Evolutionary conservation across 2,329 filamentous ascomycete genomes (phyloP).

Genomic region (Monilinia aucupariae): DNA sequence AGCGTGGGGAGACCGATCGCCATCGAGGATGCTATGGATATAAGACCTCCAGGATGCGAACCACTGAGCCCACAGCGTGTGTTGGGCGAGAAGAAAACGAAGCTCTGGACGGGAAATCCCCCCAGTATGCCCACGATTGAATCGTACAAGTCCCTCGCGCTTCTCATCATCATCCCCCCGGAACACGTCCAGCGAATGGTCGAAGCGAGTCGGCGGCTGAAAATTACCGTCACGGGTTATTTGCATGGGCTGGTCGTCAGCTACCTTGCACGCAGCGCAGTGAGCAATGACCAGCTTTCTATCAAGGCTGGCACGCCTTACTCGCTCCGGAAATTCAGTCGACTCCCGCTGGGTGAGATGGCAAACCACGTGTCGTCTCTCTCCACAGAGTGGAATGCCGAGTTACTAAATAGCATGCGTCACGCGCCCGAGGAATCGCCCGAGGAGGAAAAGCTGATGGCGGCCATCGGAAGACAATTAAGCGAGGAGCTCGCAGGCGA

Average conservation of each 20-base stretch:
- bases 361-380: slow-evolving; percentile 26
- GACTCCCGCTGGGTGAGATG: slow-evolving; percentile 20
- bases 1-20: not conserved
- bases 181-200: slow-evolving; percentile 3
- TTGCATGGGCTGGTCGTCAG: slow-evolving; percentile 24
- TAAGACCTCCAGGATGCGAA: not conserved
- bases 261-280: slow-evolving; percentile 19
- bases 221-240: slow-evolving; percentile 26
- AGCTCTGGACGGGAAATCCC: slow-evolving; percentile 10
- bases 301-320: slow-evolving; percentile 20
- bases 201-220: slow-evolving; percentile 7
- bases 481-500: slow-evolving; percentile 18
- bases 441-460: slow-evolving; percentile 17
- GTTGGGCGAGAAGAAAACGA: not conserved
- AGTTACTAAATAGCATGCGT: slow-evolving; percentile 12
- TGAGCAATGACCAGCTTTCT: slow-evolving; percentile 8
- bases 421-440: not conserved
- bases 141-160: slow-evolving; percentile 6
- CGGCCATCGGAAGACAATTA: slow-evolving; percentile 17
- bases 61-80: not conserved
- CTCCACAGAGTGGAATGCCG: slow-evolving; percentile 10
- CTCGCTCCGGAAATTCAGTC: slow-evolving; percentile 25
- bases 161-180: slow-evolving; percentile 14
- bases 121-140: slow-evolving; percentile 4
- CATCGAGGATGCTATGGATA: slow-evolving; percentile 18